phyloP scores from a whole-genome alignment of 106 monocot genomes.

The Acanthochlamys bracteata region DNA sequence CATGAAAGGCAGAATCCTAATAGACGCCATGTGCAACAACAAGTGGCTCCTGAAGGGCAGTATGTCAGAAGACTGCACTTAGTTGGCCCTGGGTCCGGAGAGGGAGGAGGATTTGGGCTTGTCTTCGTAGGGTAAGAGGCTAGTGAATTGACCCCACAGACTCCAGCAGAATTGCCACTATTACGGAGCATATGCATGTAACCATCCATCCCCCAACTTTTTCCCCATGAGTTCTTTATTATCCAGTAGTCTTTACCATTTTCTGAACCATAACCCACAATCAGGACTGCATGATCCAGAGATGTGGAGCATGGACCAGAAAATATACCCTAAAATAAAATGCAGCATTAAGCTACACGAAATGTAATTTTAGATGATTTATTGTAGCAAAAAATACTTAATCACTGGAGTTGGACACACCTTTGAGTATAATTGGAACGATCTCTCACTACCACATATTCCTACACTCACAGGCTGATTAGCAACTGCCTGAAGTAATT shows the following conservation, averaged over 20 bases:
- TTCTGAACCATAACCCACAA: slow-evolving; percentile 91
- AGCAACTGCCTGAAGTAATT: slow-evolving; percentile 69
- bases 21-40: slow-evolving; percentile 65
- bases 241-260: slow-evolving; percentile 92
- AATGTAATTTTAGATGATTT: neutral
- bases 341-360: neutral
- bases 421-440: slow-evolving; percentile 85
- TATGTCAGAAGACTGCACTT: slow-evolving; percentile 70
- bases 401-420: slow-evolving; percentile 16
- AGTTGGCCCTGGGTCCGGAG: slow-evolving; percentile 67
- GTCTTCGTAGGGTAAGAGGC: slow-evolving; percentile 84
- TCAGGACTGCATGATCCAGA: slow-evolving; percentile 91
- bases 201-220: slow-evolving; percentile 85
- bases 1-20: slow-evolving; percentile 82
- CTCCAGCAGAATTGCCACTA: slow-evolving; percentile 42
- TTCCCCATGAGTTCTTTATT: slow-evolving; percentile 96
- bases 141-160: slow-evolving; percentile 91
- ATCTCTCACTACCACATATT: slow-evolving; percentile 83
- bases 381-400: neutral
- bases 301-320: slow-evolving; percentile 87
- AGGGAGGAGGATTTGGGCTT: slow-evolving; percentile 78
- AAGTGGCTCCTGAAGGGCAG: slow-evolving; percentile 68
- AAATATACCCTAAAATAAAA: slow-evolving; percentile 70
- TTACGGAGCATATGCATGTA: slow-evolving; percentile 82
- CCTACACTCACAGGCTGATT: slow-evolving; percentile 94